Evolutionary conservation across 1,139 yeast genomes (phyloP).

Genomic region (Geotrichum citri-aurantii): DNA sequence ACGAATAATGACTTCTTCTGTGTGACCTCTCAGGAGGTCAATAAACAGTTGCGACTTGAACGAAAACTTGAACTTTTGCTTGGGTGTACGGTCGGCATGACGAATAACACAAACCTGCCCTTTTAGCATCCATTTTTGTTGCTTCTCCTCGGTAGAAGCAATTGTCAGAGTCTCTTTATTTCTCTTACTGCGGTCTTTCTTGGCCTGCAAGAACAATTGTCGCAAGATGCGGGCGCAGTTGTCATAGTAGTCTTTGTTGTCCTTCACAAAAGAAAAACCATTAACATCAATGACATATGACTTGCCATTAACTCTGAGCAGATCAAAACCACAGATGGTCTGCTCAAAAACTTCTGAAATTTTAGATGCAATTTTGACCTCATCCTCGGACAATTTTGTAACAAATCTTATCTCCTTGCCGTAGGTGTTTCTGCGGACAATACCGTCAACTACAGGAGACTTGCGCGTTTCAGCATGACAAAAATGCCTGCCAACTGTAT

Average conservation of each 20-base stretch:
- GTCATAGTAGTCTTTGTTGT: conserved; percentile 80
- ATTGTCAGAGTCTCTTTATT: conserved; percentile 21
- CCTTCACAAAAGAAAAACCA: conserved; percentile 97
- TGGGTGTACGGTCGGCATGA: conserved; percentile 99
- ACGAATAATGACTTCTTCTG: conserved; percentile 91
- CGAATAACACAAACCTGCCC: conserved; percentile 88
- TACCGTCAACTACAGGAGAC: conserved; percentile 98
- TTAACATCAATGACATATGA: conserved; percentile 96
- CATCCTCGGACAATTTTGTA: conserved; percentile 70
- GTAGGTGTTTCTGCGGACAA: conserved; percentile 92
- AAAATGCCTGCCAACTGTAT: conserved; percentile 83
- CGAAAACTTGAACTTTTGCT: conserved; percentile 94
- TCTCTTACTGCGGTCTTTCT: conserved; percentile 44
- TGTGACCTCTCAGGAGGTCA: conserved; percentile 85
- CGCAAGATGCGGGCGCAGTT: conserved; percentile 74
- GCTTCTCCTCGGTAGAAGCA: conserved; percentile 56
- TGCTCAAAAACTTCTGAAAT: conserved; percentile 78
- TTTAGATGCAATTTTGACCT: conserved; percentile 69
- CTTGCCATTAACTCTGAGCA: conserved; percentile 79
- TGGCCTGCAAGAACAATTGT: conserved; percentile 60
- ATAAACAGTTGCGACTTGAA: conserved; percentile 84
- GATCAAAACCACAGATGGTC: conserved; percentile 97
- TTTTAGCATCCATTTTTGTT: conserved; percentile 95
- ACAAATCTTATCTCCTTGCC: conserved; percentile 94
- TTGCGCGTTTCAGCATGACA: conserved; percentile 98